Evolutionary conservation across 73 alveolate species (phyloP).

Genomic region (Paraurostyla sp.): DNA sequence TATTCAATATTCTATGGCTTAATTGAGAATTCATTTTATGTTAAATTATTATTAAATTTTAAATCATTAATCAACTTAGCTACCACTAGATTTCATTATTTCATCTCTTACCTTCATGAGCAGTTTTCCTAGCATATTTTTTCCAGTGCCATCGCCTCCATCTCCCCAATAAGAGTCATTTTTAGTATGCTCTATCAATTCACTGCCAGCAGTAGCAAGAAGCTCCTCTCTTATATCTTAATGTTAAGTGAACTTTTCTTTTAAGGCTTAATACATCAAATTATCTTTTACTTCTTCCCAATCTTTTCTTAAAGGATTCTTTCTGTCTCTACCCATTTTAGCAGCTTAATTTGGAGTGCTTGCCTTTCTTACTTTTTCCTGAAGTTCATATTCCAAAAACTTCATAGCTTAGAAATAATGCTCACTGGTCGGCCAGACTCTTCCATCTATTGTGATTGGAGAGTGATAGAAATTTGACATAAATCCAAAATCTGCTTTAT

Average conservation of each 20-base stretch:
- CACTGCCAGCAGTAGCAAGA: constrained; percentile 49
- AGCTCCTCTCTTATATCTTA: neutral
- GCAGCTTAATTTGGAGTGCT: constrained; percentile 63
- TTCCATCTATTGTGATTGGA: constrained; percentile 33
- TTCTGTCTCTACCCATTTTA: constrained; percentile 59
- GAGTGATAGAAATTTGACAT: constrained; percentile 48
- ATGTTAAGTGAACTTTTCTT: constrained; percentile 67
- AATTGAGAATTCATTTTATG: no score
- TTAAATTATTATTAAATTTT: no score
- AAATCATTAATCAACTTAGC: no score
- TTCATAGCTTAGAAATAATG: constrained; percentile 75
- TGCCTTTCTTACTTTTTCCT: constrained; percentile 66
- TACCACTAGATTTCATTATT: neutral
- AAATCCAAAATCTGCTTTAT: constrained; percentile 53
- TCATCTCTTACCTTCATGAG: constrained; percentile 64
- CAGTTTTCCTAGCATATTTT: constrained; percentile 68
- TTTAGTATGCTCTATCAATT: constrained; percentile 72
- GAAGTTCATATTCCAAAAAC: constrained; percentile 24
- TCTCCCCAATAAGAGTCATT: constrained; percentile 81
- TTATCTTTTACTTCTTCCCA: constrained; percentile 63
- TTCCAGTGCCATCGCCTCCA: constrained; percentile 77
- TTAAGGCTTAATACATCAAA: constrained; percentile 62
- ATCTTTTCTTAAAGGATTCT: constrained; percentile 17
- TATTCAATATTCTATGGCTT: no score
- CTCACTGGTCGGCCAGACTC: constrained; percentile 67